Evolutionary conservation across 331 rosid genomes (phyloP), one percentile per base, ranked within the genome.

Genomic region (Arachis monticola): DNA sequence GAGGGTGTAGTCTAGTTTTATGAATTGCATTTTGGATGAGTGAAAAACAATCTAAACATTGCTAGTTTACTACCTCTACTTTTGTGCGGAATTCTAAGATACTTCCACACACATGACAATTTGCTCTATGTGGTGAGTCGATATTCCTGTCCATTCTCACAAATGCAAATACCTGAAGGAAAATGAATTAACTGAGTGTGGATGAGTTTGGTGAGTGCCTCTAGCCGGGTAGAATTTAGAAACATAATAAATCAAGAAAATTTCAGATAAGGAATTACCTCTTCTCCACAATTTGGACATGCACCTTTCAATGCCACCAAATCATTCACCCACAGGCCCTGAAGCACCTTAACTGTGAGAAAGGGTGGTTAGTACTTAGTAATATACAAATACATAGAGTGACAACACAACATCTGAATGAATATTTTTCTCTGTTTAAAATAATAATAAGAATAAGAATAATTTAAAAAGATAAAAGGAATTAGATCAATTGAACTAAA

Each of bases 21-120:
- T 50, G 69, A 64, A 46, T 11, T 11, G 45, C 53, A 48, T 62
- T 63, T 57, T 40, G 14, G 50, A 46, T 56, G 58, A 73, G 67
- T 69, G 11, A 52, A 73, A 57, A 77, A 46, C 35, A 58, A 70
- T 67, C 31, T 10, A 60, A 10, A 72, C 30, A 17, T 69, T 81
- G 87, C 60, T 88, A 95, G 97, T 98, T 92, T 81, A 88, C 60
- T 88, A 95, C 98, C 99, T 92, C 98, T 4, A 85, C 78, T 81
- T 86, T 87, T 60, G 92, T 81, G 53, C 92, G 86, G 81, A 95
- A 95, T 69, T 95, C 99, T 74, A 95, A 77, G 55, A 86, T 64
- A 84, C 86, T 73, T 67, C 79, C 98, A 17, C 98, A 95, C n/a
- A 95, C 97, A 76, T 92, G 98, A 73, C 99, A 95, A 69, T 95